Evolutionary conservation across 305 asterid genomes (phyloP).

Genomic region (Fraxinus sp.): DNA sequence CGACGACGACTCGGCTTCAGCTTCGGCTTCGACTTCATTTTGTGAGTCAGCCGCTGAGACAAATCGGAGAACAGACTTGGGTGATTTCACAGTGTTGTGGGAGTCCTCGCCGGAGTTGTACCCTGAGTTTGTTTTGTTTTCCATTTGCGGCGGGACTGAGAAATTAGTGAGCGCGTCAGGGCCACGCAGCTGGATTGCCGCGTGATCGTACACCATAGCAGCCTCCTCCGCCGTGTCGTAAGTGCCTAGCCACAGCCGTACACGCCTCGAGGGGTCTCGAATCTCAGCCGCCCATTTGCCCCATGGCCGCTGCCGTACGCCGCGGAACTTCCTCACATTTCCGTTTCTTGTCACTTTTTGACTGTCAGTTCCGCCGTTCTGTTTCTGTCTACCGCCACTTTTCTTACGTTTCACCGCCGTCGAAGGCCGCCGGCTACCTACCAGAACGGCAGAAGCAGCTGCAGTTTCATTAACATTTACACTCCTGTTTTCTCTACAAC

Average conservation of each 20-base stretch:
- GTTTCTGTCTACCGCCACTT: slow-evolving; percentile 17
- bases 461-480: not conserved
- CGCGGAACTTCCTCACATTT: slow-evolving; percentile 48
- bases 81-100: slow-evolving; percentile 35
- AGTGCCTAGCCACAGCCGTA: slow-evolving; percentile 75
- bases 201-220: slow-evolving; percentile 81
- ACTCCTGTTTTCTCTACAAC: slow-evolving; percentile 20
- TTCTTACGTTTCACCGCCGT: slow-evolving; percentile 27
- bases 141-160: slow-evolving; percentile 32
- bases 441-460: slow-evolving; percentile 7
- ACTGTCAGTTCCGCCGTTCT: not conserved
- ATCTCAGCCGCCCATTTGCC: slow-evolving; percentile 91
- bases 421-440: slow-evolving; percentile 15
- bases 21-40: slow-evolving; percentile 11
- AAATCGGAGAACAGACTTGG: slow-evolving; percentile 50
- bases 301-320: slow-evolving; percentile 74
- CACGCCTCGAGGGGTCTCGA: slow-evolving; percentile 61
- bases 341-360: not conserved
- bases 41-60: slow-evolving; percentile 35
- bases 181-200: slow-evolving; percentile 69
- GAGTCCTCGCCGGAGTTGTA: slow-evolving; percentile 36
- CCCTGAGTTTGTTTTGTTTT: slow-evolving; percentile 26
- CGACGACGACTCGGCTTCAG: slow-evolving; percentile 35
- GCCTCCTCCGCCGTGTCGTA: slow-evolving; percentile 79
- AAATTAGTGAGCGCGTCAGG: slow-evolving; percentile 73